Evolutionary conservation across 352 stramenopile genomes (phyloP).

Genomic region (Phytophthora pini): DNA sequence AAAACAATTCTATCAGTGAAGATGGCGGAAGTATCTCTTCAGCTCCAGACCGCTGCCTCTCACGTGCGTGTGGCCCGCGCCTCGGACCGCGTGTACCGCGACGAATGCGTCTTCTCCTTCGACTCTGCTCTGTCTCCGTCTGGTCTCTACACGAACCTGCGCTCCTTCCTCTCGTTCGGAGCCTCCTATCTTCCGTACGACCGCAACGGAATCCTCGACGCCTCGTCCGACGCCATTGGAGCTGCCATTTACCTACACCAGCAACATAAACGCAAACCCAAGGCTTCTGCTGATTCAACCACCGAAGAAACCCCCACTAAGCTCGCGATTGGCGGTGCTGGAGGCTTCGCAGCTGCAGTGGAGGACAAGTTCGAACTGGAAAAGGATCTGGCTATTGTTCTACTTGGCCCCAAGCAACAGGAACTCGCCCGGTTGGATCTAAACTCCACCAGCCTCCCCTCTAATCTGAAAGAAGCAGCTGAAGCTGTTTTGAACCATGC

Average conservation of each 20-base stretch:
- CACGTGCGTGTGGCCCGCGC: conserved; percentile 58
- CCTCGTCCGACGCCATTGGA: conserved; percentile 20
- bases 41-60: conserved; percentile 31
- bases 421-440: conserved; percentile 44
- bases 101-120: conserved; percentile 98
- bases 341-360: conserved; percentile 89
- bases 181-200: conserved; percentile 70
- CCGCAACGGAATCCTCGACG: conserved; percentile 28
- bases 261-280: conserved; percentile 51
- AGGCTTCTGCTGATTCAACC: conserved; percentile 5
- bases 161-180: conserved; percentile 93
- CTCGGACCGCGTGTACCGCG: conserved; percentile 92
- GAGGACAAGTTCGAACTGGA: conserved; percentile 93
- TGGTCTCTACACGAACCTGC: conserved; percentile 93
- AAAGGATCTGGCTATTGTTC: conserved; percentile 80
- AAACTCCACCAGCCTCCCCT: conserved; percentile 47
- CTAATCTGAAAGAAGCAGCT: conserved; percentile 58
- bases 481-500: conserved; percentile 77
- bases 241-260: conserved; percentile 83
- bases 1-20: background rate
- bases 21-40: conserved; percentile 27
- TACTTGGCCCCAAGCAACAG: conserved; percentile 59
- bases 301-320: conserved; percentile 73
- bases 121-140: conserved; percentile 80
- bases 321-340: conserved; percentile 95